phyloP scores from a whole-genome alignment of 2,329 filamentous ascomycete genomes.

The Akanthomyces dipterigenus region DNA sequence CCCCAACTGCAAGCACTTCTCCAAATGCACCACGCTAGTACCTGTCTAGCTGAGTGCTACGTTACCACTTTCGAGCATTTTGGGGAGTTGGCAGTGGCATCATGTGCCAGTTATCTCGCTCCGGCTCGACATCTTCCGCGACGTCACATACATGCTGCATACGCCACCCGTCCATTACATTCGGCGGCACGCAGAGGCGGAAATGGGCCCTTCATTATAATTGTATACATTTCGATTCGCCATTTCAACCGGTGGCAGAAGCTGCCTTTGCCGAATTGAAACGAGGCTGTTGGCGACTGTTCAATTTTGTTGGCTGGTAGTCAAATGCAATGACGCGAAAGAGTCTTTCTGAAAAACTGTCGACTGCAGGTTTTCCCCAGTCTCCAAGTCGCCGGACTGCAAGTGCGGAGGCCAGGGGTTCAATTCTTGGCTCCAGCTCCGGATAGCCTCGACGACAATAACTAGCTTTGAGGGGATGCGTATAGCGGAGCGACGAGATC shows the following conservation, averaged over 20 bases:
- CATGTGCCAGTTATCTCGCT: not conserved
- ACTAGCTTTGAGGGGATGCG: too few species aligned
- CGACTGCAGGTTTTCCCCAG: too few species aligned
- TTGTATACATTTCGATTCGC: not conserved
- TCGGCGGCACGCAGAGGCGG: not conserved
- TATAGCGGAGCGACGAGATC: too few species aligned
- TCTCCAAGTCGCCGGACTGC: too few species aligned
- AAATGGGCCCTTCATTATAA: not conserved
- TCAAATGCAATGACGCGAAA: too few species aligned
- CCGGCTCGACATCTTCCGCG: not conserved
- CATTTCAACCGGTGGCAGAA: not conserved
- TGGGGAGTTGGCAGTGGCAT: not conserved
- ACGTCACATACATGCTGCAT: slow-evolving; percentile 8
- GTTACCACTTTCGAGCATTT: not conserved
- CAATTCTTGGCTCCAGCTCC: too few species aligned
- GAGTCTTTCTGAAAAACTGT: too few species aligned
- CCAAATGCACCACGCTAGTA: not conserved
- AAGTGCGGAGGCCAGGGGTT: too few species aligned
- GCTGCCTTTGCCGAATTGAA: too few species aligned
- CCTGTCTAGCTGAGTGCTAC: not conserved
- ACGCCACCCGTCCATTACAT: not conserved
- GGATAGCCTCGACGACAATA: too few species aligned
- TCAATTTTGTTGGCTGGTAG: too few species aligned
- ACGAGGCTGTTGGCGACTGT: too few species aligned
- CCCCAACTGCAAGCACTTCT: not conserved